These are phyloP conservation scores for Grosmannia huntii DNA, from an alignment of 2,329 filamentous ascomycete genomes.

Conservation along the genomic window DNA sequence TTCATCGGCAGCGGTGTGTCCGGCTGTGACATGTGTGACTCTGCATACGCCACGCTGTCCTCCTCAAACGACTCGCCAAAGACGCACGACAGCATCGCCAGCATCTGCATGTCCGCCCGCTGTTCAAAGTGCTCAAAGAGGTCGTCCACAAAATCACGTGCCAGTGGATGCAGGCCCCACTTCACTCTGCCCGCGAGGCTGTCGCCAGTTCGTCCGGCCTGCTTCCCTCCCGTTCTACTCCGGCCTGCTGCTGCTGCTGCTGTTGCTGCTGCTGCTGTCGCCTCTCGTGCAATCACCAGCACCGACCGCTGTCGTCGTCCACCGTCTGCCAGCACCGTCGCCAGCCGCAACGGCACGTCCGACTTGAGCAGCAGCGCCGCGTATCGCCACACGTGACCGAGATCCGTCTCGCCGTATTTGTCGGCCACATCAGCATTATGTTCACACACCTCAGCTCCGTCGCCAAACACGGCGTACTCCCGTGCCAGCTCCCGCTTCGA, in stretches of 20 bases:
- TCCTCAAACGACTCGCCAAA: slow-evolving; percentile 48
- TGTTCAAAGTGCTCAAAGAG: slow-evolving; percentile 53
- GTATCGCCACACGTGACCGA: slow-evolving; percentile 76
- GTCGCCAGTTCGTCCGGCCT: background rate
- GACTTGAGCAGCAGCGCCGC: slow-evolving; percentile 64
- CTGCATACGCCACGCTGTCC: slow-evolving; percentile 47
- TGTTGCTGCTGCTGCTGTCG: slow-evolving; percentile 27
- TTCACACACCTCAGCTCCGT: slow-evolving; percentile 66
- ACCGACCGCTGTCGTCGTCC: slow-evolving; percentile 42
- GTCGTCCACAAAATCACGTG: slow-evolving; percentile 45
- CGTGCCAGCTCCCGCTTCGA: slow-evolving; percentile 65
- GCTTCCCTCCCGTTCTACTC: slow-evolving; percentile 2
- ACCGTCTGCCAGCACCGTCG: slow-evolving; percentile 25
- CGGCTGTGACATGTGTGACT: slow-evolving; percentile 41
- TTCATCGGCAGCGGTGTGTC: slow-evolving; percentile 53
- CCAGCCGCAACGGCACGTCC: slow-evolving; percentile 57
- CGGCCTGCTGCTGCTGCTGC: background rate
- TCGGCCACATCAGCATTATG: slow-evolving; percentile 73
- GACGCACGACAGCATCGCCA: slow-evolving; percentile 59
- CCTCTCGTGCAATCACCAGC: slow-evolving; percentile 55
- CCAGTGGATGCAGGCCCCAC: slow-evolving; percentile 55
- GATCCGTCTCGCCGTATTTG: slow-evolving; percentile 54
- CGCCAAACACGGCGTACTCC: slow-evolving; percentile 73
- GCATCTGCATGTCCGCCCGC: slow-evolving; percentile 53
- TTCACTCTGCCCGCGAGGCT: slow-evolving; percentile 46